phyloP scores from a whole-genome alignment of 2,329 filamentous ascomycete species.

The Thyridium curvatum region DNA sequence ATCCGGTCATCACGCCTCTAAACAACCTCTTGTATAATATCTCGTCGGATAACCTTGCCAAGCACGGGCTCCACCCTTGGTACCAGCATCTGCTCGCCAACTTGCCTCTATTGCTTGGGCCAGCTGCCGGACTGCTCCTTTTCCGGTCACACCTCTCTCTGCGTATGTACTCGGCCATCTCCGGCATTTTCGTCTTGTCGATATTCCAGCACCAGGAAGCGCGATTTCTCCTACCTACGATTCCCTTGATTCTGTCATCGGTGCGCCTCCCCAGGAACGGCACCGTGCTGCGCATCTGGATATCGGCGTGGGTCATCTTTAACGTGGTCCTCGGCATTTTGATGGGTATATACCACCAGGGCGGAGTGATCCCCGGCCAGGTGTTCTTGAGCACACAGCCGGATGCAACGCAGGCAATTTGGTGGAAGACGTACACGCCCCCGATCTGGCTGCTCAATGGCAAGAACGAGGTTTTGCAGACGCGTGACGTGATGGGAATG shows the following conservation, averaged over 20 bases:
- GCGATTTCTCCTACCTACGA: constrained; percentile 67
- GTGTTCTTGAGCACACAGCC: constrained; percentile 66
- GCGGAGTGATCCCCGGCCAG: constrained; percentile 69
- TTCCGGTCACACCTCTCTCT: constrained; percentile 50
- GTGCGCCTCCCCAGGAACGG: constrained; percentile 56
- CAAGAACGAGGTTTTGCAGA: constrained; percentile 65
- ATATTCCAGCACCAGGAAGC: constrained; percentile 76
- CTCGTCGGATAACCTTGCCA: constrained; percentile 60
- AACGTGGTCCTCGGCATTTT: constrained; percentile 62
- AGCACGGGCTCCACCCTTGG: constrained; percentile 72
- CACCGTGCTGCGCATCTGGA: constrained; percentile 45
- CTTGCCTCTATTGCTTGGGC: constrained; percentile 65
- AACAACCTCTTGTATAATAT: constrained; percentile 77
- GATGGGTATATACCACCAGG: constrained; percentile 81
- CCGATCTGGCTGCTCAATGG: constrained; percentile 75
- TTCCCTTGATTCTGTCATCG: constrained; percentile 72
- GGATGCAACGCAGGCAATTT: constrained; percentile 63
- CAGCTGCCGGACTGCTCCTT: constrained; percentile 57
- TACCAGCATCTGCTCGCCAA: constrained; percentile 72
- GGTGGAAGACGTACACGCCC: constrained; percentile 85
- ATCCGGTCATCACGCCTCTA: constrained; percentile 67
- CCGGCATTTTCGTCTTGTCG: constrained; percentile 64
- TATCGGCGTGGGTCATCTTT: constrained; percentile 60
- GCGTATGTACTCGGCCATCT: constrained; percentile 66
- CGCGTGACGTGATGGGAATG: constrained; percentile 69